Base-by-base conservation (phyloP, 768 basidiomycete species). In the Termitomyces sp. region DNA sequence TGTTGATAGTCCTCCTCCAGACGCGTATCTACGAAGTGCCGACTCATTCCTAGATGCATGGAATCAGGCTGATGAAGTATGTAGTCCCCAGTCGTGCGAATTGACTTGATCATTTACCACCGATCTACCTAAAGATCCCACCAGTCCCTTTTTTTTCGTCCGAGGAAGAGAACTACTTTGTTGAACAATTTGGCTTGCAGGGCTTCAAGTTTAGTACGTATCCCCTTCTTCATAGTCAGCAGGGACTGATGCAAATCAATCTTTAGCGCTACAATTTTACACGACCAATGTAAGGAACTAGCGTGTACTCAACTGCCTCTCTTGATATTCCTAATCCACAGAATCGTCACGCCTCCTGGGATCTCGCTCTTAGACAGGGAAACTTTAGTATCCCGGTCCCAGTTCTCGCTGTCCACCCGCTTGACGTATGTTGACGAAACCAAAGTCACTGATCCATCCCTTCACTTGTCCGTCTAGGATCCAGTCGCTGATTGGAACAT, bases 101-200 rank as follows among this genome's bases (percentile, higher is more conserved):
- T 22, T 10, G 14, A 13, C 20, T 26, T 22, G 12, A 54, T 63
- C 38, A 64, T 26, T 28, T 26, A 26, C 26, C 26, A n/a, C 46
- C 20, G 2, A 8, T n/a, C 1, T 36, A 5, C 24, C n/a, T 35
- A 6, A 26, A 87, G 83, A 83, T 88, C 36, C 79, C 83, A 1
- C 77, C 80, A 0, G 76, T 87, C 49, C 80, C 83, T 0, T 90
- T 84, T 69, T 79, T 90, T 45, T 77, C 79, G 0, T 44, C 64
- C 0, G 78, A 79, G 10, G 85, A 90, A 67, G 88, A 90, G 63
- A 80, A 86, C 62, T 90, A 89, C 64, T 81, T 88, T 58, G 79
- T 88, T 0, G 77, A 87, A 52, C 81, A 85, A 60, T 90, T 81
- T 61, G 64, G 65, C 42, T 71, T 72, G 10, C 84, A 83, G 61